Conservation (phyloP, 106 monocot genomes). For the Gastrodia elata region DNA sequence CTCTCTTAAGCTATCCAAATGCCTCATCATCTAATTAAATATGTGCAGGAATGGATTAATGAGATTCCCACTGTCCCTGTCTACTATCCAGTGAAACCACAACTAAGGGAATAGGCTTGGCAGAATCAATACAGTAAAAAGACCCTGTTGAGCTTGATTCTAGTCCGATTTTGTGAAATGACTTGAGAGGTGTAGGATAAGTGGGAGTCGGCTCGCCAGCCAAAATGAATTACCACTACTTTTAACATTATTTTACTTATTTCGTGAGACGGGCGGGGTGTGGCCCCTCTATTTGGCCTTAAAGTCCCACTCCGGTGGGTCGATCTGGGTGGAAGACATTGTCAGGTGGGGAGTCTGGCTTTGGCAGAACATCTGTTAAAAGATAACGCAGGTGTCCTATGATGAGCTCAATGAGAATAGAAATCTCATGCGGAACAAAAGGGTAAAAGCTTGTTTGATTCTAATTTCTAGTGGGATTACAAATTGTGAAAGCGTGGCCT, state of each 20-base stretch:
- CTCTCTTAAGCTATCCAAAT: neutral
- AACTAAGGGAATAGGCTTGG: conserved; percentile 35
- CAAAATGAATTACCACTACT: too few species aligned
- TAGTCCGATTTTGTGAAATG: neutral
- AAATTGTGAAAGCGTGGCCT: conserved; percentile 65
- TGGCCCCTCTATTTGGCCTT: too few species aligned
- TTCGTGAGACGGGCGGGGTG: too few species aligned
- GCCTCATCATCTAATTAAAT: too few species aligned
- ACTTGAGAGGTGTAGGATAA: too few species aligned
- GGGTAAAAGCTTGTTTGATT: too few species aligned
- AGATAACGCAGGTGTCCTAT: conserved; percentile 53
- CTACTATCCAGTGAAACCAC: conserved; percentile 65
- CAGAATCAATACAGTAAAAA: conserved; percentile 16
- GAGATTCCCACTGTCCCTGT: conserved; percentile 45
- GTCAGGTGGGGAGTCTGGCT: conserved; percentile 56
- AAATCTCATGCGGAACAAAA: too few species aligned
- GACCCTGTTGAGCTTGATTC: conserved; percentile 16
- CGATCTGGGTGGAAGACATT: conserved; percentile 49
- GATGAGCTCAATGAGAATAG: conserved; percentile 61
- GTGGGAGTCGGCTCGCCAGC: too few species aligned
- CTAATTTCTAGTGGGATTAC: too few species aligned
- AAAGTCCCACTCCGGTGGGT: too few species aligned
- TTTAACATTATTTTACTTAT: too few species aligned
- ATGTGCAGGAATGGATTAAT: too few species aligned
- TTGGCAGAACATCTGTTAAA: conserved; percentile 56